Percentiles rank a stretch among this genome's conserved stretches.
phyloP scores from a whole-genome alignment of 1,139 yeast species.

The Suhomyces maxii region DNA sequence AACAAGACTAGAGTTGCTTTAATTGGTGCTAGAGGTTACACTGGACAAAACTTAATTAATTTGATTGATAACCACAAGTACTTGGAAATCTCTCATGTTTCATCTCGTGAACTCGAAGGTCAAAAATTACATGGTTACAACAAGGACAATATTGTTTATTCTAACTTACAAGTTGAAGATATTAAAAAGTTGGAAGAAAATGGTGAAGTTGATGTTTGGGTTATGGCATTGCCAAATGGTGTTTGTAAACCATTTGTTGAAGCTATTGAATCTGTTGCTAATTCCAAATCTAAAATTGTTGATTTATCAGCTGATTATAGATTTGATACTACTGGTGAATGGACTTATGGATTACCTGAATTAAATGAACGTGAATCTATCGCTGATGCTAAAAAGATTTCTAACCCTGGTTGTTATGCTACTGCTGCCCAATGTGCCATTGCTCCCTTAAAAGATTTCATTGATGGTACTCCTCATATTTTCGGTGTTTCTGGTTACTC shows the following conservation, averaged over 20 bases:
- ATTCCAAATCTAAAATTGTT: slow-evolving; percentile 70
- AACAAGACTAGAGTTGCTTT: slow-evolving; percentile 76
- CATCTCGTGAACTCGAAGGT: slow-evolving; percentile 92
- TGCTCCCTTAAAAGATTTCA: slow-evolving; percentile 71
- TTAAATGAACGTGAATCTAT: slow-evolving; percentile 65
- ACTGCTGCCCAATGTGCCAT: slow-evolving; percentile 95
- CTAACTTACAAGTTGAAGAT: slow-evolving; percentile 85
- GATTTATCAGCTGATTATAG: slow-evolving; percentile 96
- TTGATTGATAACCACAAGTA: slow-evolving; percentile 85
- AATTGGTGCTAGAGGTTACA: slow-evolving; percentile 97
- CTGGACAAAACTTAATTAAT: slow-evolving; percentile 90
- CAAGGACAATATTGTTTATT: slow-evolving; percentile 75
- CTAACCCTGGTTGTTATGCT: slow-evolving; percentile 98
- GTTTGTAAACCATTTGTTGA: slow-evolving; percentile 97
- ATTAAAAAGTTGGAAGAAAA: slow-evolving; percentile 73
- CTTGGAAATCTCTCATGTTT: slow-evolving; percentile 86
- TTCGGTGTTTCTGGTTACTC: slow-evolving; percentile 98
- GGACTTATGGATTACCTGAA: slow-evolving; percentile 94
- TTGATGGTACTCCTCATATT: slow-evolving; percentile 72
- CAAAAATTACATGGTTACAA: slow-evolving; percentile 83
- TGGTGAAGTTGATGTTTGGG: slow-evolving; percentile 91
- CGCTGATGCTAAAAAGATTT: slow-evolving; percentile 75
- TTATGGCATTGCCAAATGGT: slow-evolving; percentile 98
- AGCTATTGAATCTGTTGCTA: slow-evolving; percentile 71
- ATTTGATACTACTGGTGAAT: slow-evolving; percentile 81